Percentiles rank a stretch among this genome's conserved stretches.
Evolutionary conservation across 1,284 basidiomycete genomes (phyloP).

Genomic region (Prillingera fragicola): DNA sequence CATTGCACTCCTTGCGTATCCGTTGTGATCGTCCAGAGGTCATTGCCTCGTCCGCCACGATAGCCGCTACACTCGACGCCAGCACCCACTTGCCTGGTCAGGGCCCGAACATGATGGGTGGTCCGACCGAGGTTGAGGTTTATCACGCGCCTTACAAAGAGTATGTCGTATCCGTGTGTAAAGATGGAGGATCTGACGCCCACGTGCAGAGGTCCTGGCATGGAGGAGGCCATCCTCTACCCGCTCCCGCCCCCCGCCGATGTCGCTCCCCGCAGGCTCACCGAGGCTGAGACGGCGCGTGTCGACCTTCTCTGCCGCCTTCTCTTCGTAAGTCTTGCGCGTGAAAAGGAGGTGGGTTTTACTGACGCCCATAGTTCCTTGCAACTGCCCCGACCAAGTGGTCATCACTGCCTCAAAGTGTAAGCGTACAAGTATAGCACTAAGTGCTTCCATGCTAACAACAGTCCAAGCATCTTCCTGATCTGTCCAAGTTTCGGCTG

Average conservation of each 20-base stretch:
- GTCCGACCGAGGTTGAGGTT: slow-evolving; percentile 21
- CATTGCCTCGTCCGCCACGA: not conserved
- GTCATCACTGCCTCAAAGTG: slow-evolving; percentile 22
- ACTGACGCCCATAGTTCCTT: slow-evolving; percentile 55
- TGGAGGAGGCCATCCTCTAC: slow-evolving; percentile 21
- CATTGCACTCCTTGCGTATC: no score
- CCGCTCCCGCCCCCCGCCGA: slow-evolving; percentile 20
- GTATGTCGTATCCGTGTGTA: slow-evolving; percentile 8
- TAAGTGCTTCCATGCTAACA: slow-evolving; percentile 25
- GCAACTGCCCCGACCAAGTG: slow-evolving; percentile 60
- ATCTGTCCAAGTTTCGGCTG: slow-evolving; percentile 72
- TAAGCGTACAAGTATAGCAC: slow-evolving; percentile 3
- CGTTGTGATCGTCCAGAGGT: no score
- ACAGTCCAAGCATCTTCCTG: slow-evolving; percentile 53
- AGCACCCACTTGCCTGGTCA: not conserved
- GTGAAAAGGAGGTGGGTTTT: not conserved
- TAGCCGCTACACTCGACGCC: not conserved
- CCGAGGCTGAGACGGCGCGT: slow-evolving; percentile 27
- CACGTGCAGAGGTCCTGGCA: slow-evolving; percentile 15
- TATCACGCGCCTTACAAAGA: slow-evolving; percentile 25
- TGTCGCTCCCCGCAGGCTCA: slow-evolving; percentile 24
- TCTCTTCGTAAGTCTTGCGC: slow-evolving; percentile 39
- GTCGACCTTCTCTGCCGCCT: slow-evolving; percentile 41
- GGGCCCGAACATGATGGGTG: slow-evolving; percentile 11
- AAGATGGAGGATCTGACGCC: not conserved